Percentiles rank a stretch among this genome's conserved stretches.
phyloP scores from a whole-genome alignment of 2,329 filamentous ascomycete genomes.

The Ascochyta clinopodiicola region DNA sequence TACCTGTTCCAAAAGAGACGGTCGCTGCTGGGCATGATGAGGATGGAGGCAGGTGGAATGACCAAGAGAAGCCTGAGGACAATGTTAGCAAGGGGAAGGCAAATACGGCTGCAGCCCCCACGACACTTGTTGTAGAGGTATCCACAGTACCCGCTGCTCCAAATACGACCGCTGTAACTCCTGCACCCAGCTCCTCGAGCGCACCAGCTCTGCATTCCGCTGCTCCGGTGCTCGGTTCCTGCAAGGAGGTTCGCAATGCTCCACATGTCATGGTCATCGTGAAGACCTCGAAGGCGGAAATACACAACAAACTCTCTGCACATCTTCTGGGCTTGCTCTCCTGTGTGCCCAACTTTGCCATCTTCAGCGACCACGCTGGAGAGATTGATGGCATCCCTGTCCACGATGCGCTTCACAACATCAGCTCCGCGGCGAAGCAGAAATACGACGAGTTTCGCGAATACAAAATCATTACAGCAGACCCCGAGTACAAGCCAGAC shows the following conservation, averaged over 20 bases:
- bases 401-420: constrained; percentile 57
- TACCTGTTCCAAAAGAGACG: constrained; percentile 13
- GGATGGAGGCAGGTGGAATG: constrained; percentile 30
- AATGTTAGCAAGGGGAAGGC: background rate
- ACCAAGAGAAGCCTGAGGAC: constrained; percentile 18
- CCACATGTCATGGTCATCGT: constrained; percentile 64
- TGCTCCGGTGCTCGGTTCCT: constrained; percentile 19
- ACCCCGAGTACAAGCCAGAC: constrained; percentile 51
- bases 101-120: constrained; percentile 9
- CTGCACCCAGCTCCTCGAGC: background rate
- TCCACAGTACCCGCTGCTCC: constrained; percentile 1
- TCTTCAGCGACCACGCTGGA: constrained; percentile 65
- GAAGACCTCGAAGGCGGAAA: constrained; percentile 65
- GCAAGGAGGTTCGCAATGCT: constrained; percentile 40
- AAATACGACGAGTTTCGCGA: constrained; percentile 58
- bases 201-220: constrained; percentile 1
- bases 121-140: constrained; percentile 17
- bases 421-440: constrained; percentile 43
- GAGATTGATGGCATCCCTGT: constrained; percentile 59
- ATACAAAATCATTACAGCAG: constrained; percentile 56
- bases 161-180: constrained; percentile 8
- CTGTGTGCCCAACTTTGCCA: constrained; percentile 62
- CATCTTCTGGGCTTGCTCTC: constrained; percentile 62
- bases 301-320: constrained; percentile 60
- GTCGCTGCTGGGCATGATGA: constrained; percentile 22